Evolutionary conservation across 2,329 filamentous ascomycete genomes (phyloP).

Genomic region (Fusarium camptoceras): DNA sequence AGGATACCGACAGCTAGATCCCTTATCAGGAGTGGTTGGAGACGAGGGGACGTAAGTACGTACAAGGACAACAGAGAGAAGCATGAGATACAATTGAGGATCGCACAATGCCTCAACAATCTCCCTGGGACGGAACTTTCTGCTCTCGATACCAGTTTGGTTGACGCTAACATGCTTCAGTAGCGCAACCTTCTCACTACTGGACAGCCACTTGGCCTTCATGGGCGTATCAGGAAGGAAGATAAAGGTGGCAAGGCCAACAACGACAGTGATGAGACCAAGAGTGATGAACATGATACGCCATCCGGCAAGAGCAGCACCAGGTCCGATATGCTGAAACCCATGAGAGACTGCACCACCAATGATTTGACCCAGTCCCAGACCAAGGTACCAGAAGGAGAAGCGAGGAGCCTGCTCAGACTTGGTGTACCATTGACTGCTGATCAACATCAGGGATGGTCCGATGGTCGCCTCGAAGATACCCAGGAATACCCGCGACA

Average conservation of each 20-base stretch:
- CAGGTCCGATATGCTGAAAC: slow-evolving; percentile 65
- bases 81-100: slow-evolving; percentile 63
- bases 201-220: slow-evolving; percentile 59
- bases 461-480: slow-evolving; percentile 71
- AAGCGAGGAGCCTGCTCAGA: slow-evolving; percentile 70
- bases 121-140: slow-evolving; percentile 64
- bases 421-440: slow-evolving; percentile 71
- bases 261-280: slow-evolving; percentile 59
- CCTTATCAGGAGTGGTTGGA: not conserved
- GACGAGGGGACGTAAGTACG: slow-evolving; percentile 23
- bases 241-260: slow-evolving; percentile 50
- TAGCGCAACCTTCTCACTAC: slow-evolving; percentile 61
- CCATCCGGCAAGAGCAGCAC: slow-evolving; percentile 72
- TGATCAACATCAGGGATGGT: slow-evolving; percentile 71
- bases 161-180: slow-evolving; percentile 67
- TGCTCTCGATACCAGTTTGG: slow-evolving; percentile 67
- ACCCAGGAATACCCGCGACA: slow-evolving; percentile 68
- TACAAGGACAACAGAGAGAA: slow-evolving; percentile 61
- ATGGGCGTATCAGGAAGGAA: slow-evolving; percentile 59
- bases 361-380: slow-evolving; percentile 71
- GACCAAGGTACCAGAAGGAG: slow-evolving; percentile 70
- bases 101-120: slow-evolving; percentile 64
- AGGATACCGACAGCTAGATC: slow-evolving; percentile 59
- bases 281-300: slow-evolving; percentile 77
- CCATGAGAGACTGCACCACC: slow-evolving; percentile 72